These are phyloP conservation scores for Zoysia matrella DNA, from an alignment of 202 grass and related monocot species.

Conservation along the genomic window DNA sequence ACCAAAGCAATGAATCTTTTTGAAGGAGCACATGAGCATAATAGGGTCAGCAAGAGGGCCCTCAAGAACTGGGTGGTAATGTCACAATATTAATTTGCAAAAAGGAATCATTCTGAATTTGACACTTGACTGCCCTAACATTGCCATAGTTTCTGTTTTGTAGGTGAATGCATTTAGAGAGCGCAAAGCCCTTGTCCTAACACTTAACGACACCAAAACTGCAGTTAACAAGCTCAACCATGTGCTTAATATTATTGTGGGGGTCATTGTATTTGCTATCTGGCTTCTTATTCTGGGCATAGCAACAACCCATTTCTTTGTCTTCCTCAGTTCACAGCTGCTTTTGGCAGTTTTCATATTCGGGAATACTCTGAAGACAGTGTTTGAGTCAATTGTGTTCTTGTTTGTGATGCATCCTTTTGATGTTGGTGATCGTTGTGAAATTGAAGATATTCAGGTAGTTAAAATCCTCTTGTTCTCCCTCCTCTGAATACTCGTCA, in stretches of 20 bases:
- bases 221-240: constrained; percentile 88
- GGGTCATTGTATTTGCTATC: constrained; percentile 63
- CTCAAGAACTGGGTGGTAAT: constrained; percentile 98
- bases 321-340: constrained; percentile 82
- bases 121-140: constrained; percentile 6
- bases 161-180: constrained; percentile 85
- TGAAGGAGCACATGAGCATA: constrained; percentile 70
- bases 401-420: constrained; percentile 24
- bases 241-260: constrained; percentile 68
- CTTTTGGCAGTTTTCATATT: constrained; percentile 79
- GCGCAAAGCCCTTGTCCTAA: constrained; percentile 77
- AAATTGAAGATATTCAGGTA: constrained; percentile 80
- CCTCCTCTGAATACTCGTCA: background rate
- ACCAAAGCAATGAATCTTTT: constrained; percentile 70
- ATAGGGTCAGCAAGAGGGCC: constrained; percentile 62
- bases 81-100: background rate
- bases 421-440: constrained; percentile 87
- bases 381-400: constrained; percentile 89
- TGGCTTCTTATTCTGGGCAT: constrained; percentile 79
- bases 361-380: constrained; percentile 86
- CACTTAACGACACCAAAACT: constrained; percentile 92
- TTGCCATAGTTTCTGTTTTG: constrained; percentile 20
- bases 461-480: background rate
- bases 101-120: background rate
- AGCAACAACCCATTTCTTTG: constrained; percentile 79